Percentiles rank a stretch among this genome's conserved stretches.
Conservation (phyloP, 1,284 basidiomycete genomes). For the Ceratobasidium sp. region DNA sequence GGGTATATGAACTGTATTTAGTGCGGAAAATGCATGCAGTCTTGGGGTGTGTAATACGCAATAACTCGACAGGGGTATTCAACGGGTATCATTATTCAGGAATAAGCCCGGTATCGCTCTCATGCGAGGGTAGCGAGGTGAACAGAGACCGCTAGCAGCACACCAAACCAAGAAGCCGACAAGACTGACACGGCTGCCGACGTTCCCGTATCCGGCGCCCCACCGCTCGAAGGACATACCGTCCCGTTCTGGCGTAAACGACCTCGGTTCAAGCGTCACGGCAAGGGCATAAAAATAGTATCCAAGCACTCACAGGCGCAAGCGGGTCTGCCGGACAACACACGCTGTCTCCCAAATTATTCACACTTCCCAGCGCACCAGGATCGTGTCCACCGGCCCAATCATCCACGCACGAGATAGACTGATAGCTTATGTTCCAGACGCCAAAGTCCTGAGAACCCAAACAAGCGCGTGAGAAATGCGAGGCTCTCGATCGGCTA, state of each 20-base stretch:
- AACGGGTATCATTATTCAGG: not conserved
- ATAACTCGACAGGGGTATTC: slow-evolving; percentile 18
- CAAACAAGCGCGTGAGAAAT: not conserved
- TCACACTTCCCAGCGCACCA: slow-evolving; percentile 48
- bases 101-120: not conserved
- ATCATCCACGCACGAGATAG: slow-evolving; percentile 43
- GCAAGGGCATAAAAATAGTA: not conserved
- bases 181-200: slow-evolving; percentile 8
- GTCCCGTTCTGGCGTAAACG: slow-evolving; percentile 27
- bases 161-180: not conserved
- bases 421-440: slow-evolving; percentile 48
- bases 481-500: not conserved
- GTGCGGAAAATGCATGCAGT: slow-evolving; percentile 40
- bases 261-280: not conserved
- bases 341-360: slow-evolving; percentile 44
- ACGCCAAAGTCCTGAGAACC: slow-evolving; percentile 47
- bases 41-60: slow-evolving; percentile 5
- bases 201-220: slow-evolving; percentile 38
- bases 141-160: not conserved
- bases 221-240: slow-evolving; percentile 28
- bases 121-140: not conserved
- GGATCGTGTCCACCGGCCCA: slow-evolving; percentile 47
- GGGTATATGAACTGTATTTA: slow-evolving; percentile 42
- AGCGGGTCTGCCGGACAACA: slow-evolving; percentile 48
- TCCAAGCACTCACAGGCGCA: slow-evolving; percentile 35